Evolutionary conservation across 2,329 filamentous ascomycete species (phyloP), one percentile per base, ranked within the genome.

Genomic region (Alternaria sp.): DNA sequence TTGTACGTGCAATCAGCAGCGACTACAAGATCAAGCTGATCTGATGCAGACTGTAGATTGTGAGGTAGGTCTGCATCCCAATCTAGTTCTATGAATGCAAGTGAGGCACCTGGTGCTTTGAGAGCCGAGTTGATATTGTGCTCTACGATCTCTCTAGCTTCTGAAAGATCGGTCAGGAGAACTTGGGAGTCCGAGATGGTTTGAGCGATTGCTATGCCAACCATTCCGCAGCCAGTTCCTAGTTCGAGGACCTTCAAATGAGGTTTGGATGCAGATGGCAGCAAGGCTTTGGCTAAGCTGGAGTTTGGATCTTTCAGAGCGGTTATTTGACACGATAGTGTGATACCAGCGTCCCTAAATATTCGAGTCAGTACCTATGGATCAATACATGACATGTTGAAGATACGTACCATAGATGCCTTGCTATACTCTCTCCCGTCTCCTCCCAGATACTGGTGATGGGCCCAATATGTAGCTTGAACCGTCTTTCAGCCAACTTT

Each of bases 1-100:
- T 91, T 91, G 77, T 92, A 92, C 2, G 88, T 91, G 75, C 89
- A 91, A 72, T 92, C 89, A 2, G 88, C 87, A 1, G 90, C 84
- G 4, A 90, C 72, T 23, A 91, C 81, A 33, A 91, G 69, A 71
- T 90, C 85, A 67, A 86, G 81, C 31, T 51, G 41, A 1, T 36
- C 17, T 10, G 44, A 56, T n/a, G 48, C 21, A 14, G 28, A 26
- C 28, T 54, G 37, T 5, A 67, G 28, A 29, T 53, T n/a, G 2
- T 28, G 11, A 3, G 84, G 80, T 6, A 88, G 73, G 3, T 80
- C 72, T 13, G 80, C 72, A n/a, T 86, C 82, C 89, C 89, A 92
- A 71, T 90, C 85, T 4, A 91, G 80, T 3, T 84, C 78, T 51
- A 80, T 73, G 64, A 86, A 87, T 5, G 70, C 67, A 42, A 84